Evolutionary conservation across 225 moss, liverwort and hornwort genomes (phyloP), one percentile per base, ranked within the genome.

Genomic region (Anthoceros angustus): DNA sequence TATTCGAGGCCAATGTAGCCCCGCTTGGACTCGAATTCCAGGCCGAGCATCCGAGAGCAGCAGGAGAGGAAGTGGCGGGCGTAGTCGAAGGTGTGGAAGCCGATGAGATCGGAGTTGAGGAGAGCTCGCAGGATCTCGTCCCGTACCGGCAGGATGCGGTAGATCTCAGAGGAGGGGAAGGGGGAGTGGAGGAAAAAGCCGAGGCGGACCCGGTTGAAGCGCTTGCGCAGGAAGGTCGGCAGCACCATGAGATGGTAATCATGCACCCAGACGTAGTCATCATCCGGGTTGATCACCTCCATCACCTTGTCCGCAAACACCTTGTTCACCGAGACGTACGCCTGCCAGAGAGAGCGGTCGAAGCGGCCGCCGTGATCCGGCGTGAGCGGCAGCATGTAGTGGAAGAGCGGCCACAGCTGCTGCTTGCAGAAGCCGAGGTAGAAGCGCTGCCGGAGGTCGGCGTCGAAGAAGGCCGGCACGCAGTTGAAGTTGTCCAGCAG

Each of bases 191-290:
- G 72, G 72, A 98, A 98, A 70, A 88, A 98, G 18, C 98, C 98
- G 20, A 98, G 86, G 77, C 87, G 87, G 73, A 98, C 86, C 76
- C 80, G 92, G 67, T 98, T 92, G 65, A 92, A 98, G 40, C 98
- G 85, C 71, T 98, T 98, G 9, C 98, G 82, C 61, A 98, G 67
- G 70, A 98, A 92, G 0, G 98, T 87, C 11, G 98, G 98, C 26
- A 98, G 80, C 65, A 92, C 86, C 74, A 98, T 87, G 67, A 98
- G 79, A 77, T 98, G 98, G 65, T 98, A 98, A 66, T 98, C 98
- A 76, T 98, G 92, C 70, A 98, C 82, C 98, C 98, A 98, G 32
- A 98, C 98, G 50, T 83, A 98, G 81, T 98, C 98, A 68, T 92
- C 92, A 15, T 98, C 98, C 0, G 98, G 98, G 70, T 87, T 98